Evolutionary conservation across 2,329 filamentous ascomycete genomes (phyloP).

Genomic region (Fusarium acutatum): DNA sequence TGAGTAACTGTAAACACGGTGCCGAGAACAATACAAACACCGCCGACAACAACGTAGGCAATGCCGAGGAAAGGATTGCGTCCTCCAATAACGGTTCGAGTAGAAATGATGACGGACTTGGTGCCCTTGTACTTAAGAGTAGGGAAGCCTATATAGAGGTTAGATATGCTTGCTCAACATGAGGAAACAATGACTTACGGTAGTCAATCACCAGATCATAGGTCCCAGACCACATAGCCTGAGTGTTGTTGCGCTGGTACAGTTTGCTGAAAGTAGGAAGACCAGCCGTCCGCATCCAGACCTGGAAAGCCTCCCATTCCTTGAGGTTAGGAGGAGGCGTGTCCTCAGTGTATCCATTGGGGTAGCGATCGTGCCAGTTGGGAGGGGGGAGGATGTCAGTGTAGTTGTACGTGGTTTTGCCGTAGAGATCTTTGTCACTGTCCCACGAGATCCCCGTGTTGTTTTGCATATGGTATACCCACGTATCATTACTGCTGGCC

Average conservation of each 20-base stretch:
- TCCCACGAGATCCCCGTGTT: constrained; percentile 83
- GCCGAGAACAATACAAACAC: constrained; percentile 89
- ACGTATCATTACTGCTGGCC: constrained; percentile 43
- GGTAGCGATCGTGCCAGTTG: constrained; percentile 81
- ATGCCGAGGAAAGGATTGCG: constrained; percentile 97
- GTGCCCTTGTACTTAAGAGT: constrained; percentile 82
- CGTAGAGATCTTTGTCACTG: constrained; percentile 84
- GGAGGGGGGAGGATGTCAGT: constrained; percentile 80
- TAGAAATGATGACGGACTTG: constrained; percentile 90
- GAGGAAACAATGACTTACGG: constrained; percentile 64
- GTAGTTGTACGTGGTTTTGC: constrained; percentile 70
- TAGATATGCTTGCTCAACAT: neutral
- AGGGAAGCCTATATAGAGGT: constrained; percentile 72
- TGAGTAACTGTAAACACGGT: constrained; percentile 89
- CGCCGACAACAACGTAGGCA: constrained; percentile 92
- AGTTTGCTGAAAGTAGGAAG: constrained; percentile 95
- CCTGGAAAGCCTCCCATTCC: constrained; percentile 86
- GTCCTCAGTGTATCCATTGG: constrained; percentile 71
- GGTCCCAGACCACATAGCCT: constrained; percentile 71
- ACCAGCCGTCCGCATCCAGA: constrained; percentile 98
- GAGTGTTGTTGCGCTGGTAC: constrained; percentile 80
- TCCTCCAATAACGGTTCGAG: constrained; percentile 90
- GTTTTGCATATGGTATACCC: constrained; percentile 78
- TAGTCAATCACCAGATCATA: constrained; percentile 82
- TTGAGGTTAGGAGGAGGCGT: constrained; percentile 76